Base-by-base conservation (phyloP, 2,329 filamentous ascomycete genomes). In the Chrysoporthe deuterocubensis region DNA sequence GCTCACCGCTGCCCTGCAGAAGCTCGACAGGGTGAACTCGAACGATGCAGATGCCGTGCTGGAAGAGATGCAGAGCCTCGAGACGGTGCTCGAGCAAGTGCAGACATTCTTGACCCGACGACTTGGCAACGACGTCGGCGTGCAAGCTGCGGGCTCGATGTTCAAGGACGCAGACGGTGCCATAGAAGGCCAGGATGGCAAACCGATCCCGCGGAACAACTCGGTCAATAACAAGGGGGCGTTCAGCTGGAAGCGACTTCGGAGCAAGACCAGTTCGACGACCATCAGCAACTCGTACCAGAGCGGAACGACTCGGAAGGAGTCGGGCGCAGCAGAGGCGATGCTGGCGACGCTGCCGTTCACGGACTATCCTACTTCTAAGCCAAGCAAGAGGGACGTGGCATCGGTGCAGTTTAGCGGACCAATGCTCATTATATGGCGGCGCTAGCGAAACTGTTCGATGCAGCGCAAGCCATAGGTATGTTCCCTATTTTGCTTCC, bases 391-490 rank as follows among this genome's bases (percentile, higher is more conserved):
- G 80, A 86, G 92, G 65, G 91, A 95, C 76, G 80, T 93, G 2
- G 82, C 81, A 21, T 87, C 88, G 66, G 84, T 92, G 63, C 85
- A 88, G 69, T 97, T 95, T 73, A 86, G 89, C 43, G 96, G 96
- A 0, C 94, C 1, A 92, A 97, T 78, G 90, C 92, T 37, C 88
- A 90, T 72, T 99, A 99, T 78, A 97, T 98, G 93, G 88, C 89
- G 73, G 92, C 94, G 71, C 84, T 99, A 76, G 95, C 94, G 73
- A 89, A 91, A 73, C 81, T 99, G 72, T 99, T 97, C 78, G 96
- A 98, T 81, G 93, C 94, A 71, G 95, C 90, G 65, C 96, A 98
- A 81, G 88, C 94, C 67, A 84, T 99, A 76, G 96, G 96, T 97
- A 86, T 84, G 90, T 58, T 44, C 18, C n/a, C 32, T 11, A 34